Percentiles rank a stretch among this genome's conserved stretches.
phyloP scores from a whole-genome alignment of 2,329 filamentous ascomycete genomes.

The Apiospora koreana region DNA sequence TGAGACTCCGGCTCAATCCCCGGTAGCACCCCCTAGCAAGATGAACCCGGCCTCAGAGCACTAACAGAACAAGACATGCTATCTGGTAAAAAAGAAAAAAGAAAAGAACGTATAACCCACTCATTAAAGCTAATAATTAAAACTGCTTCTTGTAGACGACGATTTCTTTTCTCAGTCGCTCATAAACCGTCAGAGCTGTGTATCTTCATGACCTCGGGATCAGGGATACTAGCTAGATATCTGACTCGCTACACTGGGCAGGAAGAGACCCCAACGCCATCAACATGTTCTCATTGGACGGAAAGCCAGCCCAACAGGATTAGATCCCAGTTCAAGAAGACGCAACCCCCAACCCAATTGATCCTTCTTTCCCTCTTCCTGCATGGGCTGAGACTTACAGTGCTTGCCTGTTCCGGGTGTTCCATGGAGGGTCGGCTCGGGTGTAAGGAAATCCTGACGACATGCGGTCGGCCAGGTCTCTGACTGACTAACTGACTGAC shows the following conservation, averaged over 20 bases:
- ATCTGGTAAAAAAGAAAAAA: neutral
- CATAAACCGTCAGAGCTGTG: no score
- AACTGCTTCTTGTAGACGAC: no score
- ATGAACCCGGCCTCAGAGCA: neutral
- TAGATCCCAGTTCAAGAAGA: neutral
- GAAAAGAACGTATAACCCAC: no score
- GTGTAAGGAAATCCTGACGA: neutral
- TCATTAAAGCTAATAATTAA: neutral
- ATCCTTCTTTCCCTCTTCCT: neutral
- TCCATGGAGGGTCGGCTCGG: neutral
- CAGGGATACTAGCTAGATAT: neutral
- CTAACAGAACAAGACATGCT: neutral
- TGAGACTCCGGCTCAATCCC: neutral
- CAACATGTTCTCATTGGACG: neutral
- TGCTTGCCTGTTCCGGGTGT: neutral
- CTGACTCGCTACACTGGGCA: neutral
- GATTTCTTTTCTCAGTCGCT: no score
- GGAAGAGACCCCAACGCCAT: neutral
- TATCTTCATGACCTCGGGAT: neutral
- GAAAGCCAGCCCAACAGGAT: neutral
- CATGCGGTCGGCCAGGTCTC: no score
- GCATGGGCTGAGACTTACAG: neutral
- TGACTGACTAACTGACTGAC: neutral
- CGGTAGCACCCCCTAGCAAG: neutral
- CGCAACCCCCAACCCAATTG: neutral